A percentile compares a stretch with the other conserved stretches of the same genome.
These are phyloP conservation scores for Lactarius psammicola DNA, from an alignment of 768 basidiomycete species.

Conservation along the genomic window DNA sequence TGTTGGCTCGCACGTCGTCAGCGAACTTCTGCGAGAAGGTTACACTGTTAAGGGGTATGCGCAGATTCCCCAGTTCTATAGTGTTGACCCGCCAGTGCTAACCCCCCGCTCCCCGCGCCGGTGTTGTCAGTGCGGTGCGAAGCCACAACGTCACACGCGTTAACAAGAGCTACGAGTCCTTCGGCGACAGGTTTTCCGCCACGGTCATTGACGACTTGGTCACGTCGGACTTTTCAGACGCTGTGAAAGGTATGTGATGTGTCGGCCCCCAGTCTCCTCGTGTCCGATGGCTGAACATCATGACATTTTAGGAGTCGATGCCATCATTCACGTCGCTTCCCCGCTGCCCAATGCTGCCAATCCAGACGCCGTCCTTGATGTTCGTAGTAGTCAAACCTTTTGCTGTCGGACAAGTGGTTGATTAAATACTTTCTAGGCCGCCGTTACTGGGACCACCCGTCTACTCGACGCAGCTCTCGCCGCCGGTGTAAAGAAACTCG, in stretches of 20 bases:
- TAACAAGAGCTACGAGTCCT: slow-evolving; percentile 23
- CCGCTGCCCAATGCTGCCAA: slow-evolving; percentile 1
- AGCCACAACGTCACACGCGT: slow-evolving; percentile 24
- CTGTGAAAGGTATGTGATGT: slow-evolving; percentile 28
- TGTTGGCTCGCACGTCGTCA: slow-evolving; percentile 30
- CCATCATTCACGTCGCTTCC: slow-evolving; percentile 24
- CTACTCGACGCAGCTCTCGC: slow-evolving; percentile 20
- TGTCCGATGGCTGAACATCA: not conserved
- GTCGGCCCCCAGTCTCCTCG: not conserved
- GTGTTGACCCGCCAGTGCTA: not conserved
- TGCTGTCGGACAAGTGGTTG: not conserved
- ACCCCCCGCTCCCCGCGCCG: too few relatives aligned
- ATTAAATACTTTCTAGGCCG: slow-evolving; percentile 4
- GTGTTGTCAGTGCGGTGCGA: slow-evolving; percentile 28
- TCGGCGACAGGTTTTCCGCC: slow-evolving; percentile 26
- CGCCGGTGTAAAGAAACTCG: slow-evolving; percentile 15
- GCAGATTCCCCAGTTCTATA: too few relatives aligned
- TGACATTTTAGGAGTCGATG: slow-evolving; percentile 23
- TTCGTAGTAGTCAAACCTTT: not conserved
- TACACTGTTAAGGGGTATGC: slow-evolving; percentile 48
- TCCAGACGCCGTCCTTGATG: slow-evolving; percentile 25
- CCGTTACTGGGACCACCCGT: slow-evolving; percentile 23
- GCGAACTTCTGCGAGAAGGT: slow-evolving; percentile 45
- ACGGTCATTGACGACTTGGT: slow-evolving; percentile 29
- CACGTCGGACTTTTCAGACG: slow-evolving; percentile 29